phyloP scores from a whole-genome alignment of 2,329 filamentous ascomycete species.

The Diaporthe ilicicola region DNA sequence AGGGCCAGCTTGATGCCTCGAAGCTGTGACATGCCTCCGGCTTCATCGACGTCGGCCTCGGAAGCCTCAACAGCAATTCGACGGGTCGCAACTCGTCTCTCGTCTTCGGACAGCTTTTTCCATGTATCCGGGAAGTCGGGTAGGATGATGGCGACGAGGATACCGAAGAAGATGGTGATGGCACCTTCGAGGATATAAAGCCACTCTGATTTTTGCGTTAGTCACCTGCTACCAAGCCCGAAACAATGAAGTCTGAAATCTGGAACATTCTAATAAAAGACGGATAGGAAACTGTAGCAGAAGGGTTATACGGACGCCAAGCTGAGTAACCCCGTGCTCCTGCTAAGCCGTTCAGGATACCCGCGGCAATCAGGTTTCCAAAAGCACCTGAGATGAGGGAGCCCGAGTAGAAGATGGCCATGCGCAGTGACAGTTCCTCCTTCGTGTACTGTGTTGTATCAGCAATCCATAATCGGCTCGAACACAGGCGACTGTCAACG shows the following conservation, averaged over 20 bases:
- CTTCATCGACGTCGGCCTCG: conserved; percentile 31
- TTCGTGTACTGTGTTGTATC: conserved; percentile 24
- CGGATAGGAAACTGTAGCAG: no score
- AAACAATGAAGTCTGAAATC: no score
- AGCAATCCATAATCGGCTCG: neutral
- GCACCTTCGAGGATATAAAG: conserved; percentile 31
- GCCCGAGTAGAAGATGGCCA: conserved; percentile 33
- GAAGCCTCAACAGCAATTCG: conserved; percentile 30
- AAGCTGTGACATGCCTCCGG: conserved; percentile 27
- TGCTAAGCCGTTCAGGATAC: conserved; percentile 28
- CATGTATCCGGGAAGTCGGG: conserved; percentile 33
- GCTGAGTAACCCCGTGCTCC: conserved; percentile 23
- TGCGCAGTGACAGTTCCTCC: conserved; percentile 29
- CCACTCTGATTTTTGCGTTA: no score
- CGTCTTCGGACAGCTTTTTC: conserved; percentile 29
- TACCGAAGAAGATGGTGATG: conserved; percentile 30
- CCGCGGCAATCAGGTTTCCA: conserved; percentile 31
- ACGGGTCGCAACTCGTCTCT: conserved; percentile 29
- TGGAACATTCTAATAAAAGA: no score
- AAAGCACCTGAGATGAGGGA: conserved; percentile 31
- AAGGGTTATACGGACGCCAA: no score
- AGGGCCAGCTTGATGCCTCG: conserved; percentile 33
- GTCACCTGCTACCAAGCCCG: no score
- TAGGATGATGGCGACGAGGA: conserved; percentile 27
- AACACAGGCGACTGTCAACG: neutral